Conservation (phyloP, 1,139 yeast genomes). For the Debaryomyces udenii region DNA sequence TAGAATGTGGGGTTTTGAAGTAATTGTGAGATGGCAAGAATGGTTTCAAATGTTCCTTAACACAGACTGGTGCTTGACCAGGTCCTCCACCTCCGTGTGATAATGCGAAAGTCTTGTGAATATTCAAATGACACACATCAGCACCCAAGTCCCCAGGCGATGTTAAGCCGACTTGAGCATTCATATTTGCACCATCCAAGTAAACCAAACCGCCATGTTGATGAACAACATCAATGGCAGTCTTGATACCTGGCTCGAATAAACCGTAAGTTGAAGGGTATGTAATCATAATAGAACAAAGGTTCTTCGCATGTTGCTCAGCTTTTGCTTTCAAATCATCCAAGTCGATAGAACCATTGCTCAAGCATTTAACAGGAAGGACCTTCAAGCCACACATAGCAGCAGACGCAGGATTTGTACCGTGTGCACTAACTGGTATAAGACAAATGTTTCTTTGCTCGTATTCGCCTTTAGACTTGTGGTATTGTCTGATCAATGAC, state of each 20-base stretch:
- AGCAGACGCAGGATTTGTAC: constrained; percentile 98
- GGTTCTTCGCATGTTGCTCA: constrained; percentile 61
- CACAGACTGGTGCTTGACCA: constrained; percentile 98
- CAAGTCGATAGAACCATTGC: constrained; percentile 84
- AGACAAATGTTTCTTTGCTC: constrained; percentile 79
- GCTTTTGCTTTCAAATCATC: constrained; percentile 77
- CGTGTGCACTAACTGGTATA: constrained; percentile 97
- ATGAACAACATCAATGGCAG: constrained; percentile 85
- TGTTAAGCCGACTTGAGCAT: constrained; percentile 96
- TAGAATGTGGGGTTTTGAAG: constrained; percentile 58
- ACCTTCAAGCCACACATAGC: constrained; percentile 97
- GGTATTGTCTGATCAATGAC: constrained; percentile 80
- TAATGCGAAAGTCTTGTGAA: constrained; percentile 96
- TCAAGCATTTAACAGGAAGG: constrained; percentile 84
- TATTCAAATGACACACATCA: constrained; percentile 96
- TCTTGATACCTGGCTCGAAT: constrained; percentile 87
- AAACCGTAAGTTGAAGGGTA: constrained; percentile 97
- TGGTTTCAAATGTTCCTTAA: constrained; percentile 76
- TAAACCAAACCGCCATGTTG: constrained; percentile 91
- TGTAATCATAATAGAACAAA: constrained; percentile 94
- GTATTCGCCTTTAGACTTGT: constrained; percentile 68
- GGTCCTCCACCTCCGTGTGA: constrained; percentile 99
- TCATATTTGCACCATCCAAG: constrained; percentile 98
- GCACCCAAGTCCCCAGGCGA: constrained; percentile 98
- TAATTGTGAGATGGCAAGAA: constrained; percentile 82